Base-by-base conservation (phyloP, 2,329 filamentous ascomycete species). In the Phoma sp. region DNA sequence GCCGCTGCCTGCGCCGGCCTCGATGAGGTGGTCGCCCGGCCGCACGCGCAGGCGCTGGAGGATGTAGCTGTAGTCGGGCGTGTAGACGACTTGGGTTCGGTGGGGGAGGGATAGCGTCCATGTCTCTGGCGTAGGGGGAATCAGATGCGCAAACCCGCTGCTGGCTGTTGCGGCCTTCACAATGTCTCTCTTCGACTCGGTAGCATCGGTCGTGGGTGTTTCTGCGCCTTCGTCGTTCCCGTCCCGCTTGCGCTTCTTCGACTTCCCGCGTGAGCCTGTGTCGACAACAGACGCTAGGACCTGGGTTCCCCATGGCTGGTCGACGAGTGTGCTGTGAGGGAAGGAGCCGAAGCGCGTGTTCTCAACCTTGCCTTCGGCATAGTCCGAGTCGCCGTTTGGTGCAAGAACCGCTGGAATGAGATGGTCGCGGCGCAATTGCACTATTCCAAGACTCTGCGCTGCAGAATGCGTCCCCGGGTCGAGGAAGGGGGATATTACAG, bases 261-360 rank as follows among this genome's bases (percentile, higher is more conserved):
- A 65, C 45, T 89, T 84, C 28, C 92, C 92, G 65, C 92, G 83
- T n/a, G 92, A 95, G 11, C 93, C 92, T 0, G 93, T 97, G 68
- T 97, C 91, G 51, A 97, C 92, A 26, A 88, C 86, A 1, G 92
- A 96, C 7, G 95, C 95, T 39, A 91, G 84, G 18, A 98, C 87
- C 73, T 98, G 95, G 6, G 90, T 92, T 23, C 95, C 95, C 93
- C 93, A 98, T 34, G 91, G 89, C 47, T 92, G 81, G 5, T 86
- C 82, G 49, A 96, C 69, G 21, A 83, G 73, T 0, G 79, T 81
- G 57, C 72, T 79, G 63, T 83, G 80, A 2, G 80, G 80, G 49
- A 79, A 83, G 12, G 93, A 96, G 42, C 95, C 95, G 69, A 96
- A 99, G 37, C 93, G 87, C 1, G 93, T 99, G 77, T 96, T 98